Base-by-base conservation (phyloP, 2,329 filamentous ascomycete species). In the Coniochaeta sp. region DNA sequence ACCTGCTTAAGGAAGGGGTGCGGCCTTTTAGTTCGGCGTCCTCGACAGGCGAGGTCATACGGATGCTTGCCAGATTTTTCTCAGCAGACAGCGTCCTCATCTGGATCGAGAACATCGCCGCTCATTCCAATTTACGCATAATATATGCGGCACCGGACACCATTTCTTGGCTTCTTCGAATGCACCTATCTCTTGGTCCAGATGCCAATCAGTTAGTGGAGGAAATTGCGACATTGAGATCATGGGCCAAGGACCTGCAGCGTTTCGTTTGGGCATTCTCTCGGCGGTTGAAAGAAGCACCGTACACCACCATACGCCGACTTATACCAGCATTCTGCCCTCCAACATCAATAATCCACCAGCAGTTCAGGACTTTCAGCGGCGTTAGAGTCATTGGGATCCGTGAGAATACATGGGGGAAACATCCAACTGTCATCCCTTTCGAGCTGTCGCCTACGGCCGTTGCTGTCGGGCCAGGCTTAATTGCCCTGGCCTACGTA, bases 321-420 rank as follows among this genome's bases (percentile, higher is more conserved):
- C 62, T 64, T 1, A 69, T 70, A 6, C 65, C 67, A 5, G 64
- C 67, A 0, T 68, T 70, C 28, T 70, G 68, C 28, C 68, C 68
- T 0, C 50, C 59, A 1, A 59, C 62, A n/a, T 70, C 68, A 1
- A 62, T 61, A 1, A 58, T 69, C 9, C 57, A 62, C 9, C 62
- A 63, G n/a, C 62, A 67, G 19, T 69, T 69, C 14, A n/a, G n/a
- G n/a, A n/a, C n/a, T n/a, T n/a, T n/a, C n/a, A n/a, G n/a, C n/a
- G n/a, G n/a, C n/a, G n/a, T n/a, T n/a, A n/a, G n/a, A n/a, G n/a
- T n/a, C n/a, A n/a, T n/a, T n/a, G n/a, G n/a, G n/a, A n/a, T n/a
- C n/a, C n/a, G n/a, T n/a, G n/a, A n/a, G n/a, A n/a, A n/a, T n/a
- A n/a, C n/a, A n/a, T n/a, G n/a, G n/a, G n/a, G n/a, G n/a, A n/a